Evolutionary conservation across 1,139 yeast species (phyloP).

Genomic region (Lodderomyces orthopsilosis): DNA sequence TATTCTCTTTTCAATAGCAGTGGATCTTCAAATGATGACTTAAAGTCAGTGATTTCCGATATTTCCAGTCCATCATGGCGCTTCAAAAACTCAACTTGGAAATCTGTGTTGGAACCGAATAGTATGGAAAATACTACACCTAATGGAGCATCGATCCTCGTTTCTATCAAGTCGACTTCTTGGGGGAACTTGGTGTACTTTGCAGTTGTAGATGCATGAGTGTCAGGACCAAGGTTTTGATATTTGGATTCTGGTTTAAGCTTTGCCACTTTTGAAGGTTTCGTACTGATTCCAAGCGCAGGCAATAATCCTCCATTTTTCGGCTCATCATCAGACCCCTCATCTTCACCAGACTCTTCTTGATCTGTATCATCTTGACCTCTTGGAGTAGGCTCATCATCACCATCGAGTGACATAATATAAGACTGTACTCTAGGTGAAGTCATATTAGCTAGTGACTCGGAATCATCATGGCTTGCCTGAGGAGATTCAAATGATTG

Average conservation of each 20-base stretch:
- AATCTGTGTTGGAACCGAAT: slow-evolving; percentile 43
- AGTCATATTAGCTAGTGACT: slow-evolving; percentile 1
- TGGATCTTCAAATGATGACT: slow-evolving; percentile 31
- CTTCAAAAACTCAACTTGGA: slow-evolving; percentile 40
- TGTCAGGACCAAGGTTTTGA: slow-evolving; percentile 36
- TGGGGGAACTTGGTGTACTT: slow-evolving; percentile 19
- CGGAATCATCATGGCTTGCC: slow-evolving; percentile 5
- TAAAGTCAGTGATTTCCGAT: slow-evolving; percentile 39
- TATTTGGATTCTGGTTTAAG: slow-evolving; percentile 34
- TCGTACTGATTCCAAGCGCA: neutral
- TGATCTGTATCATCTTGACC: slow-evolving; percentile 14
- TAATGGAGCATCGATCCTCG: slow-evolving; percentile 42
- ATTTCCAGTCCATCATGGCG: slow-evolving; percentile 50
- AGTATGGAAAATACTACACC: slow-evolving; percentile 49
- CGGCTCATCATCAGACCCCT: slow-evolving; percentile 11
- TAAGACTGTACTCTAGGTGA: slow-evolving; percentile 25
- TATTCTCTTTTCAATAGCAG: slow-evolving; percentile 33
- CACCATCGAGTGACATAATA: slow-evolving; percentile 35
- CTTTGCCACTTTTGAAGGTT: slow-evolving; percentile 17
- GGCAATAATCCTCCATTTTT: slow-evolving; percentile 5
- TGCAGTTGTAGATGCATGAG: slow-evolving; percentile 34
- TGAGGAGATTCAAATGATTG: slow-evolving; percentile 5
- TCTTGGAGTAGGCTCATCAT: slow-evolving; percentile 13
- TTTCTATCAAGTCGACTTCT: slow-evolving; percentile 36
- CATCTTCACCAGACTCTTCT: slow-evolving; percentile 13